A percentile compares a stretch with the other conserved stretches of the same genome.
Evolutionary conservation across 352 stramenopile species (phyloP).

Genomic region (Globisporangium canariense): DNA sequence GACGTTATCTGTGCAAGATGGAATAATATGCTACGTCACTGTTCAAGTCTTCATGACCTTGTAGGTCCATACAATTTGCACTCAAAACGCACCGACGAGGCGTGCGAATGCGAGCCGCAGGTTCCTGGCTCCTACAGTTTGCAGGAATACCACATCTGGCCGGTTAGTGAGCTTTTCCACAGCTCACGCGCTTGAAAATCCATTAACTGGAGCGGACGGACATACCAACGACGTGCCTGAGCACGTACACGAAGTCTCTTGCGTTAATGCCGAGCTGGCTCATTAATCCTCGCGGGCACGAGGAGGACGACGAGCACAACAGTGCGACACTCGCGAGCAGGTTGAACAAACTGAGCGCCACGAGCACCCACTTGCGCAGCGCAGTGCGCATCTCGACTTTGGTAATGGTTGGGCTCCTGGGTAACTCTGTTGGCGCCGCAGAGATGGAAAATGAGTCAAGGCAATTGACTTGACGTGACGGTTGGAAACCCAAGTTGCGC

Average conservation of each 20-base stretch:
- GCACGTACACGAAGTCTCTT: slow-evolving; percentile 2
- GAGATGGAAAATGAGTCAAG: neutral
- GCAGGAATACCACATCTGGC: neutral
- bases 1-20: neutral
- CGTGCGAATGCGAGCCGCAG: neutral
- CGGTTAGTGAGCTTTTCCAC: neutral
- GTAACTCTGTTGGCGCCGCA: neutral
- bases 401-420: neutral
- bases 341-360: neutral
- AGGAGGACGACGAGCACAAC: neutral
- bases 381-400: neutral
- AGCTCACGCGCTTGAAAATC: neutral
- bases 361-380: neutral
- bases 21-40: no score
- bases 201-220: neutral
- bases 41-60: no score
- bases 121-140: neutral
- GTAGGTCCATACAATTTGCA: no score
- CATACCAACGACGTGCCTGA: neutral
- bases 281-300: neutral
- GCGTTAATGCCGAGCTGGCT: neutral
- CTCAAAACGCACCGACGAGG: neutral
- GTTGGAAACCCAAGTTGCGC: neutral
- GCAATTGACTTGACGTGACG: neutral
- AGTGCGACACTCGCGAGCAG: neutral